Base-by-base conservation (phyloP, 2,329 filamentous ascomycete genomes). In the Venturia aucupariae region DNA sequence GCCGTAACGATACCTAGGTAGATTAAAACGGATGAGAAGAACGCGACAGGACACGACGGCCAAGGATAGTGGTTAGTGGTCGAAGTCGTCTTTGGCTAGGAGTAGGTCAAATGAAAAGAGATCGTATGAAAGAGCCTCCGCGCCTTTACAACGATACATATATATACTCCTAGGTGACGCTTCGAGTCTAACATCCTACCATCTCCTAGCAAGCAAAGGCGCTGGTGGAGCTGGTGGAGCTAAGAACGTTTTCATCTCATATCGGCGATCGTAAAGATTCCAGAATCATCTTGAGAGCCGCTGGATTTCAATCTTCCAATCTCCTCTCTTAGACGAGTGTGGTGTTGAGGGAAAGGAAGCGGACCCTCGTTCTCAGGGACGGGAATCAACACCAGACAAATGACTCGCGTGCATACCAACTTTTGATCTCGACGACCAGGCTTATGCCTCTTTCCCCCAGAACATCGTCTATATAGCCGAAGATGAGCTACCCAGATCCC, bases 401-500 rank as follows among this genome's bases (percentile, higher is more conserved):
- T 57, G 51, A 57, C 51, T 57, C 51, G 51, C 51, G 51, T 51
- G 15, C 51, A 32, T 55, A 35, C 13, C 6, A 4, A 1, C 10
- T 4, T 17, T 6, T 5, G 35, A 35, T 8, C 30, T 35, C 10
- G 48, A 54, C 39, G 41, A n/a, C 35, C 35, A 11, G 51, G 22
- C 46, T 51, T 22, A 1, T 10, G 22, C 1, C 46, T 15, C 42
- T 46, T n/a, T 51, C 42, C 35, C 22, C 35, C 22, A 22, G 17
- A 27, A 32, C 42, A 19, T 24, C 59, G 27, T 42, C 35, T n/a
- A 32, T 19, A n/a, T 10, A n/a, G 5, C 27, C 61, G 15, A 54
- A 5, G 13, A 62, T 62, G 61, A 54, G 32, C 19, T 46, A 24
- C n/a, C 65, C 62, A 32, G 65, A 65, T 60, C 71, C 71, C 17